Conservation (phyloP, 2,329 filamentous ascomycete genomes). For the Cercospora sp. region DNA sequence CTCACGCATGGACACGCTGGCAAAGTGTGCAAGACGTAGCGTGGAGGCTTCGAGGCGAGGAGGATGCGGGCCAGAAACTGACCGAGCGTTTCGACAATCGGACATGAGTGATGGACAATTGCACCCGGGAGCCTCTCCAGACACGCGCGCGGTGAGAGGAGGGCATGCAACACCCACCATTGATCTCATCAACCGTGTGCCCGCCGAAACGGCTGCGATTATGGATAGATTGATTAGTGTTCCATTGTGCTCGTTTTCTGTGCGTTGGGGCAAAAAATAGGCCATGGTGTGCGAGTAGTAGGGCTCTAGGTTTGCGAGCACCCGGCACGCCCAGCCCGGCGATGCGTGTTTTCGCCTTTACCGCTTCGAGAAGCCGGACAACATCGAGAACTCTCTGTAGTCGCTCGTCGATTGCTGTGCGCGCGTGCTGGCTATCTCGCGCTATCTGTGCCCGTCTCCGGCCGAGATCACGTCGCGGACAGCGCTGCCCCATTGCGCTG, state of each 20-base stretch:
- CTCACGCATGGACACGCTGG: conserved; percentile 15
- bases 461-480: not conserved
- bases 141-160: not conserved
- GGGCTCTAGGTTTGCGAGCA: not conserved
- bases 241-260: not conserved
- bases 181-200: not conserved
- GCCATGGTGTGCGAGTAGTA: conserved; percentile 11
- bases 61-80: conserved; percentile 15
- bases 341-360: conserved; percentile 12
- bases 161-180: not conserved
- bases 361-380: conserved; percentile 5
- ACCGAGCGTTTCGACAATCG: conserved; percentile 18
- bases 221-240: not conserved
- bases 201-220: not conserved
- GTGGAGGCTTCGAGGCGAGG: conserved; percentile 5
- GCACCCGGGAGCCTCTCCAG: not conserved
- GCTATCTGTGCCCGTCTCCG: not conserved
- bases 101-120: not conserved
- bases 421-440: not conserved
- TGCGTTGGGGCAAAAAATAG: conserved; percentile 9
- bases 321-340: conserved; percentile 12
- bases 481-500: not conserved
- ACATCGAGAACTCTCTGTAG: not conserved
- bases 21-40: conserved; percentile 13
- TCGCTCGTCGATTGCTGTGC: not conserved